A percentile compares a stretch with the other conserved stretches of the same genome.
Conservation (phyloP, 1,284 basidiomycete genomes). For the Sphaerobolus stellatus region DNA sequence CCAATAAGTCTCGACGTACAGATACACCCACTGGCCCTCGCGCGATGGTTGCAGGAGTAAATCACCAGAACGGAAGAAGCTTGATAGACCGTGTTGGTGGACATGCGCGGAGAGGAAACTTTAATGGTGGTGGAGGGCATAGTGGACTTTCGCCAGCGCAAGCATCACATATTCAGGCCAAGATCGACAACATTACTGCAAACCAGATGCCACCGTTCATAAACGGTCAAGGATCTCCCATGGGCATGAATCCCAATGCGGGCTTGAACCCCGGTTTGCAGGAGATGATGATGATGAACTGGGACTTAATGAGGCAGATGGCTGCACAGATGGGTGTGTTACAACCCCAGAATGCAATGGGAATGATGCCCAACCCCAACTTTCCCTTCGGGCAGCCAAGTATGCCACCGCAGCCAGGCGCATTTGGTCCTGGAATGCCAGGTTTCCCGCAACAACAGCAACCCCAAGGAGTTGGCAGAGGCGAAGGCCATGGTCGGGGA, state of each 20-base stretch:
- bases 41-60: slow-evolving; percentile 61
- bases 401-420: slow-evolving; percentile 13
- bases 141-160: slow-evolving; percentile 24
- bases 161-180: slow-evolving; percentile 71
- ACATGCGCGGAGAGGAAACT: slow-evolving; percentile 11
- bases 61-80: slow-evolving; percentile 37
- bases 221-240: slow-evolving; percentile 40
- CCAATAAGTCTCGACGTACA: slow-evolving; percentile 65
- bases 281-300: slow-evolving; percentile 82
- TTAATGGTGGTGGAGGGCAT: slow-evolving; percentile 30
- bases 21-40: slow-evolving; percentile 77
- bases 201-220: slow-evolving; percentile 24
- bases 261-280: slow-evolving; percentile 67
- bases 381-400: slow-evolving; percentile 48
- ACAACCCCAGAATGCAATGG: slow-evolving; percentile 73
- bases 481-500: slow-evolving; percentile 27
- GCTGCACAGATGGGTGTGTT: slow-evolving; percentile 74
- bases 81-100: slow-evolving; percentile 73
- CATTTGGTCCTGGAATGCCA: background rate
- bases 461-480: slow-evolving; percentile 21
- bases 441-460: slow-evolving; percentile 1
- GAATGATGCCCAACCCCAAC: slow-evolving; percentile 69
- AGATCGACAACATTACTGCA: slow-evolving; percentile 70
- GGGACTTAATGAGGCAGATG: slow-evolving; percentile 31
- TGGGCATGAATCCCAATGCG: slow-evolving; percentile 56